These are phyloP conservation scores for Vanrija humicola DNA, from an alignment of 1,284 basidiomycete species.

Conservation along the genomic window DNA sequence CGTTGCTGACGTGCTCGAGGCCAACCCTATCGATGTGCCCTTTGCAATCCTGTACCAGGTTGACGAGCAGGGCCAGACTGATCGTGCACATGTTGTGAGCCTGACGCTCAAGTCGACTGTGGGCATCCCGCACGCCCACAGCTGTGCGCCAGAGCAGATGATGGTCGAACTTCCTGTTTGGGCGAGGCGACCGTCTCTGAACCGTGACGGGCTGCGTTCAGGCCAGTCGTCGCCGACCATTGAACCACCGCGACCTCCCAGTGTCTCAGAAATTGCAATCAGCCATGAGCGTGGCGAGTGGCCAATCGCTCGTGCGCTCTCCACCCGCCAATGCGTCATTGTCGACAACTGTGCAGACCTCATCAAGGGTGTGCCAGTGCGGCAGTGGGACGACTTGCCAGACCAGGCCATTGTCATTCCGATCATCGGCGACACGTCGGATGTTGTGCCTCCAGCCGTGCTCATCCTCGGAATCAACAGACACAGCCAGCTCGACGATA, in stretches of 20 bases:
- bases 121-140: constrained; percentile 21
- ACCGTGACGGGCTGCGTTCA: neutral
- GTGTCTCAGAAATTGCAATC: neutral
- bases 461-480: constrained; percentile 38
- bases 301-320: constrained; percentile 24
- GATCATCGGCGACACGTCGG: constrained; percentile 19
- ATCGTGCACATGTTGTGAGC: neutral
- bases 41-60: too few species aligned
- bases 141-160: constrained; percentile 7
- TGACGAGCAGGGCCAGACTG: constrained; percentile 12
- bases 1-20: constrained; percentile 13
- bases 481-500: constrained; percentile 20
- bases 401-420: constrained; percentile 39
- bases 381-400: constrained; percentile 31
- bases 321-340: constrained; percentile 16
- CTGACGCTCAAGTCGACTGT: constrained; percentile 14
- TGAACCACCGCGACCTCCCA: neutral
- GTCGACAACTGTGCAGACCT: constrained; percentile 26
- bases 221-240: neutral
- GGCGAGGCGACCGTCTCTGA: neutral
- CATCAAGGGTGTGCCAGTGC: constrained; percentile 21
- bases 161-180: neutral
- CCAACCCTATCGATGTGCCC: constrained; percentile 5
- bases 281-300: constrained; percentile 5
- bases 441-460: constrained; percentile 22